Evolutionary conservation across 1,284 basidiomycete species (phyloP).

Genomic region (Pascua sp.): DNA sequence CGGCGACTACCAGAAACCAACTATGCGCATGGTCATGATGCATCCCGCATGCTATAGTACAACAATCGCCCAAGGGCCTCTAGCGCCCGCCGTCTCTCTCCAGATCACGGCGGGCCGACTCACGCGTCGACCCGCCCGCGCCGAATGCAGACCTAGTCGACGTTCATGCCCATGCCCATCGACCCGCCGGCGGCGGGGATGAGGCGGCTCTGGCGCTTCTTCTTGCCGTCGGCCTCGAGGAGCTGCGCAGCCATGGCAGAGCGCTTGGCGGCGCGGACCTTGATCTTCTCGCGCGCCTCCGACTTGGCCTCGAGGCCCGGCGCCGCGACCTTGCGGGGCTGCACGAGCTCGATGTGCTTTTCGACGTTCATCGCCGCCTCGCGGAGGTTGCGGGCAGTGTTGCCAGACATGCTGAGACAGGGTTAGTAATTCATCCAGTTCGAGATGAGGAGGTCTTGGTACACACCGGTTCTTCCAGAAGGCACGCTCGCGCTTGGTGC

Average conservation of each 20-base stretch:
- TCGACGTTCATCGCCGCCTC: conserved; percentile 56
- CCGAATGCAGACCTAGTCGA: conserved; percentile 8
- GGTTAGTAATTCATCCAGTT: not conserved
- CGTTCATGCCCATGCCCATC: conserved; percentile 49
- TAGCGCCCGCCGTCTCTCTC: too few relatives aligned
- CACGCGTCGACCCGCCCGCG: too few relatives aligned
- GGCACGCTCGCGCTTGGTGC: conserved; percentile 82
- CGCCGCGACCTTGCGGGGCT: conserved; percentile 57
- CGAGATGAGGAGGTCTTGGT: not conserved
- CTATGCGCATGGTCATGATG: too few relatives aligned
- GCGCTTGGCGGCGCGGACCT: conserved; percentile 63
- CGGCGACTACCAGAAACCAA: too few relatives aligned
- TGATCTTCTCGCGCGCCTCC: conserved; percentile 70
- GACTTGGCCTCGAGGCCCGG: conserved; percentile 38
- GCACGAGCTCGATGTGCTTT: conserved; percentile 62
- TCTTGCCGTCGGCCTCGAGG: conserved; percentile 54
- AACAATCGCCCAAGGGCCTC: too few relatives aligned
- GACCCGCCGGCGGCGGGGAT: conserved; percentile 54
- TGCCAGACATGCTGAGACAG: conserved; percentile 68
- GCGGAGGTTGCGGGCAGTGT: conserved; percentile 41
- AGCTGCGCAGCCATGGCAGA: conserved; percentile 47
- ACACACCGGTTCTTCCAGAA: conserved; percentile 91
- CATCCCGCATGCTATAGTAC: too few relatives aligned
- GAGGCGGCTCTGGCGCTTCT: conserved; percentile 61
- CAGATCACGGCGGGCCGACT: too few relatives aligned